A percentile compares a stretch with the other conserved stretches of the same genome.
phyloP scores from a whole-genome alignment of 306 rosid species.

The Trichosanthes truncata region DNA sequence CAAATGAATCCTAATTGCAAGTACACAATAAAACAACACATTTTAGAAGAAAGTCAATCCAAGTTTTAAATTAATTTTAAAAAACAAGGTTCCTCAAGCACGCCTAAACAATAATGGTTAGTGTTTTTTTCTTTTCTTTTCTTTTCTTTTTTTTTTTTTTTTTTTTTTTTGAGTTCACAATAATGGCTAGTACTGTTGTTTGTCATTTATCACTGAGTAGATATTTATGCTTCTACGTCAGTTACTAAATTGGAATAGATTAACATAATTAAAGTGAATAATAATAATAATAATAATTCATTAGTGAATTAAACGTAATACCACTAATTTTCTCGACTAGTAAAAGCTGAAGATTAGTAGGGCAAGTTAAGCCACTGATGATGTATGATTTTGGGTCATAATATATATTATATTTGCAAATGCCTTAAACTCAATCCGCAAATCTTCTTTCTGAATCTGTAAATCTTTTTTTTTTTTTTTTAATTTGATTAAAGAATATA shows the following conservation, averaged over 20 bases:
- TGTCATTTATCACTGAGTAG: background rate
- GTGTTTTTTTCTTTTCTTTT: background rate
- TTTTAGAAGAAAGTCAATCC: background rate
- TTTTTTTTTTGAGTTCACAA: too few species aligned
- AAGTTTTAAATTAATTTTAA: too few species aligned
- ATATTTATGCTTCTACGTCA: background rate
- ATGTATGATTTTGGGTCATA: background rate
- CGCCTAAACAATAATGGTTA: background rate
- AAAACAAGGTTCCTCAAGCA: too few species aligned
- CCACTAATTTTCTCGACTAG: background rate
- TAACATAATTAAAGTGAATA: background rate
- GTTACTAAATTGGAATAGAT: background rate
- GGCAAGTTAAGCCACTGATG: background rate
- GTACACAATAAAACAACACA: background rate
- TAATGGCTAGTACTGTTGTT: background rate
- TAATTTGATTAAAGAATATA: too few species aligned
- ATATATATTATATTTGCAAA: background rate
- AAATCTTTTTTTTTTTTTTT: background rate
- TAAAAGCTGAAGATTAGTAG: background rate
- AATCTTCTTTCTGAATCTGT: background rate
- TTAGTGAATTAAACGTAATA: constrained; percentile 1
- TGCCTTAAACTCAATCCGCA: background rate
- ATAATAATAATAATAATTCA: background rate
- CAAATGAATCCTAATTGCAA: too few species aligned
- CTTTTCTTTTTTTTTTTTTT: too few species aligned